These are phyloP conservation scores for Monosporozyma solicola DNA, from an alignment of 805 yeast genomes.

Conservation along the genomic window DNA sequence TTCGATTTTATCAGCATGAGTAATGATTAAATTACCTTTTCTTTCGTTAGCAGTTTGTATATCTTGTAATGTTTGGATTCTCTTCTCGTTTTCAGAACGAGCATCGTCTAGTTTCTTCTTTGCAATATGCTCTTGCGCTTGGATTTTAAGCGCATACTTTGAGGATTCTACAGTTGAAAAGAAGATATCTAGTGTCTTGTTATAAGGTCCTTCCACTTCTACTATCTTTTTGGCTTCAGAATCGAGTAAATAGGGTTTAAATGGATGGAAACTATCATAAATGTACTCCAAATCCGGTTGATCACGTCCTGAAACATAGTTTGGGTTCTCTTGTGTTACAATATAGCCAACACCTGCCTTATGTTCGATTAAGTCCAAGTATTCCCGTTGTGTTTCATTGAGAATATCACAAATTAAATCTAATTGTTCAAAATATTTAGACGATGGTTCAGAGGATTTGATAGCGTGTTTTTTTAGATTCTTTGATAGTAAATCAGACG, in stretches of 20 bases:
- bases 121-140: constrained; percentile 70
- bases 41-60: constrained; percentile 55
- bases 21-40: constrained; percentile 67
- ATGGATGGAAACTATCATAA: constrained; percentile 66
- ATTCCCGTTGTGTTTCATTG: constrained; percentile 38
- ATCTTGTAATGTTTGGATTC: constrained; percentile 53
- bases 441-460: constrained; percentile 35
- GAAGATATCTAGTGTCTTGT: constrained; percentile 71
- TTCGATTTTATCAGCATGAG: constrained; percentile 61
- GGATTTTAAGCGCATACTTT: constrained; percentile 63
- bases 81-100: constrained; percentile 57
- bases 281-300: constrained; percentile 38
- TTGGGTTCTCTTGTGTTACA: constrained; percentile 49
- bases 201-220: constrained; percentile 51
- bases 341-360: constrained; percentile 49
- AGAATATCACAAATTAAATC: constrained; percentile 36
- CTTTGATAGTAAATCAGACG: constrained; percentile 69
- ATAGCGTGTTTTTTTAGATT: constrained; percentile 40
- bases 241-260: constrained; percentile 40
- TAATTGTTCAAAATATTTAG: constrained; percentile 25
- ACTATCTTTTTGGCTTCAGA: constrained; percentile 31
- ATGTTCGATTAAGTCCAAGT: constrained; percentile 31
- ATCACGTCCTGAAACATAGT: constrained; percentile 35
- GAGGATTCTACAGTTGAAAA: constrained; percentile 81
- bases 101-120: constrained; percentile 68